Evolutionary conservation across 805 yeast species (phyloP).

Genomic region (Candida maesae): DNA sequence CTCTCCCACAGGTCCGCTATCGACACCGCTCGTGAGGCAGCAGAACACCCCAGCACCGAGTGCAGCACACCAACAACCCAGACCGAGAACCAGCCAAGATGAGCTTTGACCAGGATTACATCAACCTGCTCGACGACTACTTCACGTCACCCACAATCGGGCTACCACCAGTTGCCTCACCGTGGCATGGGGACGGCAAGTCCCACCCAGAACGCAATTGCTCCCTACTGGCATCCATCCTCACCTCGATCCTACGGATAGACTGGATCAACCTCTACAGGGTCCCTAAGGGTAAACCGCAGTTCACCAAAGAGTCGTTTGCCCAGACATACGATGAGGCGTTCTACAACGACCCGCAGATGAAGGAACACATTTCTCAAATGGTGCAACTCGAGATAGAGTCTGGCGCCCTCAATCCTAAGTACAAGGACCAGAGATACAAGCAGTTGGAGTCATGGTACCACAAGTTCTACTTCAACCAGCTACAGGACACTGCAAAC

Average conservation of each 20-base stretch:
- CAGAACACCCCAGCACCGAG: too few species aligned
- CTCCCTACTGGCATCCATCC: slow-evolving; percentile 2
- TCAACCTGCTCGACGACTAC: slow-evolving; percentile 7
- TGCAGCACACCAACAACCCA: too few species aligned
- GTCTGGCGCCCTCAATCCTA: slow-evolving; percentile 8
- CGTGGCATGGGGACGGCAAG: slow-evolving; percentile 4
- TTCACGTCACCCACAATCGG: slow-evolving; percentile 5
- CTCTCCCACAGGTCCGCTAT: too few species aligned
- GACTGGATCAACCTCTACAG: slow-evolving; percentile 10
- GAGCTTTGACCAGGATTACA: slow-evolving; percentile 10
- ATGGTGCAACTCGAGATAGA: slow-evolving; percentile 12
- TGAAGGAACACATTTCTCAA: slow-evolving; percentile 11
- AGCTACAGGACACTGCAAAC: slow-evolving; percentile 12
- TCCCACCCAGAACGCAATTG: not conserved
- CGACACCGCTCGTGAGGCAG: too few species aligned
- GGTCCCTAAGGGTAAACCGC: slow-evolving; percentile 1
- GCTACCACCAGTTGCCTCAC: slow-evolving; percentile 7
- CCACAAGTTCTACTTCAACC: slow-evolving; percentile 12
- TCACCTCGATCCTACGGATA: not conserved
- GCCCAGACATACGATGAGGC: not conserved
- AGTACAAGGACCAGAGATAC: slow-evolving; percentile 2
- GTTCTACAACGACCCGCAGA: slow-evolving; percentile 10
- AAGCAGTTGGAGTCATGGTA: slow-evolving; percentile 17
- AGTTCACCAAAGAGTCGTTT: slow-evolving; percentile 4
- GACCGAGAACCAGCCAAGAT: not conserved